Evolutionary conservation across 192 early-diverging fungal genomes (phyloP).

Genomic region (Spizellomyces sp.): DNA sequence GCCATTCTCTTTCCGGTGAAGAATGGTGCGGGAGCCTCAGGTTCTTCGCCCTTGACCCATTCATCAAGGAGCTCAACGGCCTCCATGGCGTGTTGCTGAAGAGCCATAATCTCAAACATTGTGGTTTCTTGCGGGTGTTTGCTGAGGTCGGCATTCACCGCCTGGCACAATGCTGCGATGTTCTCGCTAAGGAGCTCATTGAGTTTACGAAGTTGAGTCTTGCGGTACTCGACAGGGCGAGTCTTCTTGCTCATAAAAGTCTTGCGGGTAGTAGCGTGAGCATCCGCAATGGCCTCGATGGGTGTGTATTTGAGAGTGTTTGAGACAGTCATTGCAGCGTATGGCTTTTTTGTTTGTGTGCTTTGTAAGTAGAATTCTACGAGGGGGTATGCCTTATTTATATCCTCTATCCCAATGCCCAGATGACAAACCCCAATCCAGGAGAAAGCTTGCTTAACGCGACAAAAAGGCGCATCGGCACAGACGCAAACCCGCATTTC

Average conservation of each 20-base stretch:
- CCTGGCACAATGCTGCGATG: slow-evolving; percentile 25
- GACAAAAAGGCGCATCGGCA: no score
- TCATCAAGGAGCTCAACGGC: slow-evolving; percentile 41
- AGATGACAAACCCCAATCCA: no score
- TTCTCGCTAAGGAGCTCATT: slow-evolving; percentile 34
- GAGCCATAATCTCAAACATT: slow-evolving; percentile 29
- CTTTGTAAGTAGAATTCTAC: no score
- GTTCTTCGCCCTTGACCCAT: slow-evolving; percentile 28
- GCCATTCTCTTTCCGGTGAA: slow-evolving; percentile 13
- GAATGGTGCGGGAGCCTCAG: slow-evolving; percentile 7
- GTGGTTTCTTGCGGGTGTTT: slow-evolving; percentile 13
- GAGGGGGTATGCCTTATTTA: no score
- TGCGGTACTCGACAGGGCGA: slow-evolving; percentile 37
- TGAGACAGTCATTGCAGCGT: no score
- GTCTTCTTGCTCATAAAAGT: slow-evolving; percentile 38
- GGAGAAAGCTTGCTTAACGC: no score
- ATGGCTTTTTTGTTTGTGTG: no score
- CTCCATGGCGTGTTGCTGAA: slow-evolving; percentile 36
- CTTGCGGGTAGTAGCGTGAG: slow-evolving; percentile 16
- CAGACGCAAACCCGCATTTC: no score
- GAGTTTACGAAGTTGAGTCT: slow-evolving; percentile 39
- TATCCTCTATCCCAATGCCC: no score
- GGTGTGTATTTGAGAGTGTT: slow-evolving; percentile 6
- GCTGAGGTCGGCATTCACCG: slow-evolving; percentile 36
- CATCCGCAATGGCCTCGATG: background rate